These are phyloP conservation scores for Colletotrichum aenigma DNA, from an alignment of 2,329 filamentous ascomycete genomes.

Conservation along the genomic window DNA sequence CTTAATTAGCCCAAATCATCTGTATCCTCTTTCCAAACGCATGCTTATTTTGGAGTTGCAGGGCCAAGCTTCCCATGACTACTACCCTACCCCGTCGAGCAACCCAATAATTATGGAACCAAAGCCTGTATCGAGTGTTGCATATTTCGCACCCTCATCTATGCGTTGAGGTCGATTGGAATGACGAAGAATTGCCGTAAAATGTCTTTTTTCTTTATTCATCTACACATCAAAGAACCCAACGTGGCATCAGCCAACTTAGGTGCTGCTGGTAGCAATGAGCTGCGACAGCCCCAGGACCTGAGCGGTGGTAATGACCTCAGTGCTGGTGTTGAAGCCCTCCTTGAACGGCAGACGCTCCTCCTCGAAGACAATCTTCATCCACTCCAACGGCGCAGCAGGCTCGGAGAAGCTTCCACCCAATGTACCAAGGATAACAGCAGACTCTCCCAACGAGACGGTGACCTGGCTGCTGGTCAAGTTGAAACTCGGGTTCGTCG, in stretches of 20 bases:
- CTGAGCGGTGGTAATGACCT: background rate
- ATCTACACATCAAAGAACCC: background rate
- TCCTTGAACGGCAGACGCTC: constrained; percentile 16
- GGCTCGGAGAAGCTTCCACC: constrained; percentile 16
- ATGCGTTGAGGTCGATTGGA: accelerated
- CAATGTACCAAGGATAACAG: constrained; percentile 22
- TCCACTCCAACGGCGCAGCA: constrained; percentile 9
- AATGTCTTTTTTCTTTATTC: background rate
- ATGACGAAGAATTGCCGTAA: background rate
- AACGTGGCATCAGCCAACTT: background rate
- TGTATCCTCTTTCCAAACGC: background rate
- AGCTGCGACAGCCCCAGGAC: constrained; percentile 6
- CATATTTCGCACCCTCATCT: background rate
- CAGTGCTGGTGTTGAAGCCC: background rate
- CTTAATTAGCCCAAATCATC: background rate
- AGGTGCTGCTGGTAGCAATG: constrained; percentile 2
- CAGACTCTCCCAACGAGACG: constrained; percentile 22
- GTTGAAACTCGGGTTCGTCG: constrained; percentile 8
- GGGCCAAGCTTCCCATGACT: background rate
- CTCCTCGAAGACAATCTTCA: constrained; percentile 9
- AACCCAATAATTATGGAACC: background rate
- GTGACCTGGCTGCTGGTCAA: constrained; percentile 23
- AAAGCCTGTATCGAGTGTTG: accelerated
- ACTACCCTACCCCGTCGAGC: background rate
- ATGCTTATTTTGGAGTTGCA: background rate